These are phyloP conservation scores for Cetraspora pellucida DNA, from an alignment of 192 early-diverging fungal genomes.

Conservation along the genomic window DNA sequence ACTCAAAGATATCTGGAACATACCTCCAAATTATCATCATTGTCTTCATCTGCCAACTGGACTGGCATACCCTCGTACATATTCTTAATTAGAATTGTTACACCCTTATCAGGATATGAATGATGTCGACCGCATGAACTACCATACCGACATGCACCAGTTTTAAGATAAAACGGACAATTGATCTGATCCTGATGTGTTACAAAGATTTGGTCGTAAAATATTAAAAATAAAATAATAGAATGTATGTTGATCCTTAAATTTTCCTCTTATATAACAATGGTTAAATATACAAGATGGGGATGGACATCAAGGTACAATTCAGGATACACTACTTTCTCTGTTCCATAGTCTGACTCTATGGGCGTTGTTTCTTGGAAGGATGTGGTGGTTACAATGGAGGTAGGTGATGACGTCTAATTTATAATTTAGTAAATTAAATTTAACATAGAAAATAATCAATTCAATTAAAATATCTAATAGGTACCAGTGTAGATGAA, in stretches of 20 bases:
- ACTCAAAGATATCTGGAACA: not conserved
- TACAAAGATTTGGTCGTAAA: not conserved
- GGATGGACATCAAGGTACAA: not conserved
- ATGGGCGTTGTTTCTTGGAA: not conserved
- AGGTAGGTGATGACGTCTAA: not conserved
- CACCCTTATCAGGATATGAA: conserved; percentile 33
- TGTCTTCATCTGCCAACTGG: conserved; percentile 32
- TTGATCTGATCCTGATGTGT: conserved; percentile 32
- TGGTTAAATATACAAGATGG: not conserved
- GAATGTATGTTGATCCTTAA: not conserved
- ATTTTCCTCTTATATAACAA: not conserved
- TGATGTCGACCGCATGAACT: conserved; percentile 38
- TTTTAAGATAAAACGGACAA: conserved; percentile 47
- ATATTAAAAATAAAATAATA: conserved; percentile 10
- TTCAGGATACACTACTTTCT: conserved; percentile 37
- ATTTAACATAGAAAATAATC: not conserved
- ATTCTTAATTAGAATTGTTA: conserved; percentile 41
- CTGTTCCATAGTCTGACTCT: conserved; percentile 29
- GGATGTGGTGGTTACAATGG: not conserved
- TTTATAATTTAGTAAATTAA: not conserved
- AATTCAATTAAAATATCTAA: not conserved
- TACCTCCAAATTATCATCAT: conserved; percentile 42
- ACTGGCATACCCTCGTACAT: conserved; percentile 46
- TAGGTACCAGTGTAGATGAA: not conserved
- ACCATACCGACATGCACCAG: conserved; percentile 48